Base-by-base conservation (phyloP, 2,329 filamentous ascomycete genomes). In the Fusarium annulatum region DNA sequence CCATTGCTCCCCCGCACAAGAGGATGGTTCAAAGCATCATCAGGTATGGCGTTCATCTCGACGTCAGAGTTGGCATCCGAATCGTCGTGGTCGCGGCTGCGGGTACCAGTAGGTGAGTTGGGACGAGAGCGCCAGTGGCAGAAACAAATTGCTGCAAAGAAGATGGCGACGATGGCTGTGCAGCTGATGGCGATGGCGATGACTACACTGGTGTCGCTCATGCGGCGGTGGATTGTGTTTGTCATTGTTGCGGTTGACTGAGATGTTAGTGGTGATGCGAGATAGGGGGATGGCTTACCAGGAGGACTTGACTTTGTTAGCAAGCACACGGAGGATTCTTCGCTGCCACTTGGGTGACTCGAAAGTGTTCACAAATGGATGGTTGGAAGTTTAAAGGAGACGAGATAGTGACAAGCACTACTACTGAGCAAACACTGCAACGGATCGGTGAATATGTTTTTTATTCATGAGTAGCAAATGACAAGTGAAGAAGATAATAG, bases 201-300 rank as follows among this genome's bases (percentile, higher is more conserved):
- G 38, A 71, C 16, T 10, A 63, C 36, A 10, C 43, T 42, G 8
- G 41, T 53, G 42, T 42, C 51, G 12, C 33, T 62, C 49, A 58
- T 57, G 15, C 62, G 67, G 2, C 39, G 51, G n/a, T n/a, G 41
- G 52, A 63, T 26, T 23, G 57, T 62, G 28, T 30, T 30, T 9
- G 30, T 6, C 67, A 69, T 62, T 26, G 18, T 34, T 33, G 41
- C 9, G 18, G 45, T 21, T 55, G 60, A 15, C 42, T 70, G 19
- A 7, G 8, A 12, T 39, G 65, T 69, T 64, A 69, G 65, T 48
- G 38, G 46, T 33, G 23, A 36, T 53, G 34, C 26, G 30, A 23
- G 11, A 38, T 36, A 23, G 41, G 38, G 36, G 18, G 12, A 18
- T 26, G 16, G 6, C 21, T 12, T 65, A 65, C 67, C 41, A 4